phyloP scores from a whole-genome alignment of 2,329 filamentous ascomycete genomes.

The Pseudovirgaria hyperparasitica region DNA sequence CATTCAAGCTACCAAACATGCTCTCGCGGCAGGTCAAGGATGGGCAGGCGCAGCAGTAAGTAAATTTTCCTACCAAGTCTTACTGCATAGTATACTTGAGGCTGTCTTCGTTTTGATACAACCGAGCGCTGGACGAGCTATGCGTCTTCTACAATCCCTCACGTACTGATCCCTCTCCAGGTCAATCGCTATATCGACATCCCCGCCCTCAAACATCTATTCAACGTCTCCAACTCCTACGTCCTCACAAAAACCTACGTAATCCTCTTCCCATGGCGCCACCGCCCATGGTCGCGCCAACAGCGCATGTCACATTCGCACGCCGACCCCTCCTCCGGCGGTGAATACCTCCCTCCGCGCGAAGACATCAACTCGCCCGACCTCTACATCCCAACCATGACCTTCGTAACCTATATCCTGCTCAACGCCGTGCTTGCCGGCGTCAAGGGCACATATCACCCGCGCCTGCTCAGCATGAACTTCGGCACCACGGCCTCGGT shows the following conservation, averaged over 20 bases:
- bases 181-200: conserved; percentile 81
- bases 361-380: conserved; percentile 97
- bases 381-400: conserved; percentile 97
- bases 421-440: conserved; percentile 84
- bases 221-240: conserved; percentile 97
- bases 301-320: conserved; percentile 50
- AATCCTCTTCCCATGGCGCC: conserved; percentile 93
- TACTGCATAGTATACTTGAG: not conserved
- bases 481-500: conserved; percentile 73
- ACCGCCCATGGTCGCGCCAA: conserved; percentile 93
- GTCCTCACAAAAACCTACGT: conserved; percentile 87
- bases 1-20: conserved; percentile 84
- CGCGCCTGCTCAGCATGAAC: conserved; percentile 81
- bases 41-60: conserved; percentile 90
- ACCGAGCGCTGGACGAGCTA: conserved; percentile 2
- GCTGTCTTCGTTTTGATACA: not conserved
- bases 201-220: conserved; percentile 92
- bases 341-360: conserved; percentile 76
- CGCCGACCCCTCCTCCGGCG: conserved; percentile 39
- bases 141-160: not conserved
- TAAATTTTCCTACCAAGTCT: conserved; percentile 4
- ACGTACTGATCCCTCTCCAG: conserved; percentile 25
- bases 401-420: conserved; percentile 92
- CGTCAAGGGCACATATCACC: conserved; percentile 81
- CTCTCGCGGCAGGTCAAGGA: conserved; percentile 82